Percentiles rank a stretch among this genome's conserved stretches.
These are phyloP conservation scores for Talaromyces sp. DNA, from an alignment of 2,329 filamentous ascomycete genomes.

Conservation along the genomic window DNA sequence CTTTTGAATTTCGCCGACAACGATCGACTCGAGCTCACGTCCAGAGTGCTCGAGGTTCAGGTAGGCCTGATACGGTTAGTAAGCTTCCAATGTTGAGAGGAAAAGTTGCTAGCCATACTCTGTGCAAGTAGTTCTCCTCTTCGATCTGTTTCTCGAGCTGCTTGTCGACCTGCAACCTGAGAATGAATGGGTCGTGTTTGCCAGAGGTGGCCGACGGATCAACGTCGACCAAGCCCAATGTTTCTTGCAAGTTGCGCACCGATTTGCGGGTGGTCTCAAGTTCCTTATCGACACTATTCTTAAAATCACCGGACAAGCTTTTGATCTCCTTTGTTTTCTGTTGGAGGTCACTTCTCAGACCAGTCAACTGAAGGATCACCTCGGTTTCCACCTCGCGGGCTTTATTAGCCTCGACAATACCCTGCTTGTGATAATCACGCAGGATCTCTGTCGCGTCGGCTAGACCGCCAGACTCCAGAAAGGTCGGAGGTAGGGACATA, in stretches of 20 bases:
- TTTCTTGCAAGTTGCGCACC: slow-evolving; percentile 75
- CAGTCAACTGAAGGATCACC: slow-evolving; percentile 80
- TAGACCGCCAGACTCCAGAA: slow-evolving; percentile 76
- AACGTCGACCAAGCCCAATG: slow-evolving; percentile 70
- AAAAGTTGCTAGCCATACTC: slow-evolving; percentile 51
- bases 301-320: slow-evolving; percentile 86
- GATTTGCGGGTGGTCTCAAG: slow-evolving; percentile 78
- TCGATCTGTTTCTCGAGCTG: slow-evolving; percentile 90
- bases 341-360: slow-evolving; percentile 78
- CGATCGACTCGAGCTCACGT: slow-evolving; percentile 89
- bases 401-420: slow-evolving; percentile 76
- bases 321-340: slow-evolving; percentile 99
- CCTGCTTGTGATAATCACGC: slow-evolving; percentile 74
- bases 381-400: slow-evolving; percentile 86
- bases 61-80: slow-evolving; percentile 61
- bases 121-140: slow-evolving; percentile 94
- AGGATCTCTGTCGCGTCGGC: slow-evolving; percentile 80
- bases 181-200: slow-evolving; percentile 86
- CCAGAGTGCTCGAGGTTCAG: slow-evolving; percentile 92
- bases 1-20: slow-evolving; percentile 96
- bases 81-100: slow-evolving; percentile 3
- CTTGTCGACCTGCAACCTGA: slow-evolving; percentile 78
- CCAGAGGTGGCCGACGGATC: slow-evolving; percentile 71
- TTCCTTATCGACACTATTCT: slow-evolving; percentile 93
- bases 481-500: slow-evolving; percentile 66